Evolutionary conservation across 2,329 filamentous ascomycete species (phyloP), one percentile per base, ranked within the genome.

Genomic region (Aspergillus novoparasiticus): DNA sequence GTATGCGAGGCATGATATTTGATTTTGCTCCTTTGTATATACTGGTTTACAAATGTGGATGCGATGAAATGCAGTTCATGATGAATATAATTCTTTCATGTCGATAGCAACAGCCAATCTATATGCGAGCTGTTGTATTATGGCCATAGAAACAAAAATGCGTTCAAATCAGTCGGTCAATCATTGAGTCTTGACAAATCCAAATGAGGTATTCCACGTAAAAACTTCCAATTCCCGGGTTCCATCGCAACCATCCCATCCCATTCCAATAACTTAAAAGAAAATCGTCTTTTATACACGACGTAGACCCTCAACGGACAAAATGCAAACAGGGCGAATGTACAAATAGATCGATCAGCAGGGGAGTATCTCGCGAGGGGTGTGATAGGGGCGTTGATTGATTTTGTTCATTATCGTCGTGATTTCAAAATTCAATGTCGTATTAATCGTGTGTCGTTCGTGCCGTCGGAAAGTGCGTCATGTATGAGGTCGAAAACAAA

Each of bases 1-100:
- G 36, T 71, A 61, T 59, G 69, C 67, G 2, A 55, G 64, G n/a
- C 68, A 71, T 60, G 69, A 69, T 59, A 66, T 66, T n/a, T 68
- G 59, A 57, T 46, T 54, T 1, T 11, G 3, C 32, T 12, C 32
- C 3, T 12, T n/a, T 54, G 12, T 50, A 51, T 11, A 34, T 51
- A 32, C 28, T 28, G 14, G 21, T 6, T 48, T 23, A 21, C 21
- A 11, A 8, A 14, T 4, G 4, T 30, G 46, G 16, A 30, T 50
- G 10, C 14, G 16, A 28, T 16, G 23, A 50, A 26, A 3, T 50
- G 8, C 9, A 16, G 6, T 30, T 30, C 10, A 51, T 51, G 28
- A 51, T 51, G 48, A n/a, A 51, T 21, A 14, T 30, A 34, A 4
- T 55, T 26, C 30, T 58, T 23, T 45, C 23, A 14, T 32, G 19